These are phyloP conservation scores for Sarcomyxa edulis DNA, from an alignment of 768 basidiomycete genomes.

Conservation along the genomic window DNA sequence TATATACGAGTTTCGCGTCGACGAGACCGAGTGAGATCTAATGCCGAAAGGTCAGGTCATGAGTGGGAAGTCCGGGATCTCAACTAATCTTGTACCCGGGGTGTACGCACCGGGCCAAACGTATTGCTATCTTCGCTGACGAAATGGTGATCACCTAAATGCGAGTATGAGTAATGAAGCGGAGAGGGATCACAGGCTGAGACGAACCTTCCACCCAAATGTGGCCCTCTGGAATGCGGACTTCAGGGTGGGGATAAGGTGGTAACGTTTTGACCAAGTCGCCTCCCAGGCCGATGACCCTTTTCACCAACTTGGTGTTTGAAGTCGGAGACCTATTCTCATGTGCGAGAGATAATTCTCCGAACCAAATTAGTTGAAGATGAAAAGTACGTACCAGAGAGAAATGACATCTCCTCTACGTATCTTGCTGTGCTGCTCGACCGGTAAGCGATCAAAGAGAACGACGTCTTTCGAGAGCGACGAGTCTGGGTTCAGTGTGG, in stretches of 20 bases:
- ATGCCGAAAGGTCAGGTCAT: constrained; percentile 7
- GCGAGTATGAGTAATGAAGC: background rate
- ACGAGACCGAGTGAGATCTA: constrained; percentile 44
- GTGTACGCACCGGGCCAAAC: constrained; percentile 57
- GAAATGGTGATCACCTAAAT: constrained; percentile 59
- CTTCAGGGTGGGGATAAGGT: constrained; percentile 53
- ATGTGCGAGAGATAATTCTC: no score
- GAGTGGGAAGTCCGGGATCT: background rate
- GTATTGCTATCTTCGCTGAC: constrained; percentile 67
- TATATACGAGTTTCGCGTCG: constrained; percentile 41
- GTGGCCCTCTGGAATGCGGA: constrained; percentile 55
- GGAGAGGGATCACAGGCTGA: background rate
- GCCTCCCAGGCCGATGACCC: constrained; percentile 59
- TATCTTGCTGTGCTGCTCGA: constrained; percentile 30
- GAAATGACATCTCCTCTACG: constrained; percentile 62
- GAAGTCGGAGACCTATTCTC: constrained; percentile 51
- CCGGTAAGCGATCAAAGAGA: constrained; percentile 51
- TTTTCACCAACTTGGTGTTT: constrained; percentile 53
- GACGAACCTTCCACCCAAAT: constrained; percentile 70
- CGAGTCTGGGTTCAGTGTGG: constrained; percentile 70
- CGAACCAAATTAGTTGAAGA: background rate
- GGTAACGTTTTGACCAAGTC: constrained; percentile 65
- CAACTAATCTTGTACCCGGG: no score
- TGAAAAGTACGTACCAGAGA: constrained; percentile 36
- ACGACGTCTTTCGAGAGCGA: constrained; percentile 59